Evolutionary conservation across 116 monocot genomes (phyloP).

Genomic region (Cymodocea nodosa): DNA sequence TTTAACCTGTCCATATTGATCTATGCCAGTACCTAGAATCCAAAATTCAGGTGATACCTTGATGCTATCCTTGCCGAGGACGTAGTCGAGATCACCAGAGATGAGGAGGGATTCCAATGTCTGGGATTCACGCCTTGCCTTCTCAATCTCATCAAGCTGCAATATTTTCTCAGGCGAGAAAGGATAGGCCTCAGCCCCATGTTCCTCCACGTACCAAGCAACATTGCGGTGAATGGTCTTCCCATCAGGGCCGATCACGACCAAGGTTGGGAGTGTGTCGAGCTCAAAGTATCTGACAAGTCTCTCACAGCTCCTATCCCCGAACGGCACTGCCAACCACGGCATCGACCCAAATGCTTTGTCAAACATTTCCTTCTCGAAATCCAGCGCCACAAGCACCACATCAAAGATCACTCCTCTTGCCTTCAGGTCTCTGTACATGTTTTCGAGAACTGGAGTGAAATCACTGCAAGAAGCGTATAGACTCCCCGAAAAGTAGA

Average conservation of each 20-base stretch:
- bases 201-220: slow-evolving; percentile 36
- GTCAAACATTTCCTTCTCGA: slow-evolving; percentile 18
- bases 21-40: background rate
- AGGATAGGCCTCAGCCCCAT: slow-evolving; percentile 37
- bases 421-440: slow-evolving; percentile 38
- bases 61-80: slow-evolving; percentile 26
- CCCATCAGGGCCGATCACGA: slow-evolving; percentile 54
- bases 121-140: slow-evolving; percentile 25
- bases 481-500: slow-evolving; percentile 29
- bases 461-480: slow-evolving; percentile 24
- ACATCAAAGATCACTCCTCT: slow-evolving; percentile 42
- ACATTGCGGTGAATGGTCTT: slow-evolving; percentile 37
- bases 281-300: slow-evolving; percentile 52
- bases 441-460: slow-evolving; percentile 16
- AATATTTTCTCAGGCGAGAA: slow-evolving; percentile 33
- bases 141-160: slow-evolving; percentile 30
- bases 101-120: slow-evolving; percentile 52
- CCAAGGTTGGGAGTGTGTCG: slow-evolving; percentile 25
- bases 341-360: slow-evolving; percentile 27
- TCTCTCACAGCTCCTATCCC: slow-evolving; percentile 34
- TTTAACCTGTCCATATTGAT: background rate
- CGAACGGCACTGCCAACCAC: slow-evolving; percentile 55
- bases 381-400: slow-evolving; percentile 31
- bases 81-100: slow-evolving; percentile 35
- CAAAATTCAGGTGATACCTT: slow-evolving; percentile 17